These are phyloP conservation scores for Madurella mycetomatis DNA, from an alignment of 2,329 filamentous ascomycete genomes.

Conservation along the genomic window DNA sequence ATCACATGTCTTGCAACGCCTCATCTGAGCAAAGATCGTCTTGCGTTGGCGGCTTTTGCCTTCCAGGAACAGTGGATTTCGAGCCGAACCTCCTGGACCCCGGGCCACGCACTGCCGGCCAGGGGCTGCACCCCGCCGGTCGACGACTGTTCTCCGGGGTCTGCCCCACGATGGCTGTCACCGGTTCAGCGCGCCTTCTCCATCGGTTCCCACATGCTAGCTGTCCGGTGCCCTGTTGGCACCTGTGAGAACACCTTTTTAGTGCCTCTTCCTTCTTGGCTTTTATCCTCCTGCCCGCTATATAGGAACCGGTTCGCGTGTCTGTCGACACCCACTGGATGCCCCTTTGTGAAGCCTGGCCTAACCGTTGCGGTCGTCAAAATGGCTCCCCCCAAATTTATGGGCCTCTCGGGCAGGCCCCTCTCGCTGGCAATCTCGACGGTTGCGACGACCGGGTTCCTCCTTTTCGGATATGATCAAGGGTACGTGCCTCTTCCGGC, in stretches of 20 bases:
- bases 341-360: neutral
- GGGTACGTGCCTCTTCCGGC: conserved; percentile 31
- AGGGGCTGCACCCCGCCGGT: neutral
- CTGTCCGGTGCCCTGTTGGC: neutral
- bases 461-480: conserved; percentile 57
- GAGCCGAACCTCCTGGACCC: neutral
- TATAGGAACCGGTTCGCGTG: conserved; percentile 2
- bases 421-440: conserved; percentile 55
- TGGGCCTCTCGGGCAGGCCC: conserved; percentile 54
- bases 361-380: conserved; percentile 11
- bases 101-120: neutral
- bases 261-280: neutral
- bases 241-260: neutral
- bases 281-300: neutral
- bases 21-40: conserved; percentile 5
- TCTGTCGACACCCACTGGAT: neutral
- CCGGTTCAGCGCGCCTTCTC: conserved; percentile 2
- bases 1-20: conserved; percentile 6
- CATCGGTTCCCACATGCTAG: conserved; percentile 8
- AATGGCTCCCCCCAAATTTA: conserved; percentile 53
- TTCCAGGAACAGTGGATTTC: conserved; percentile 5
- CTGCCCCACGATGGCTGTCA: conserved; percentile 12
- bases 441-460: conserved; percentile 60
- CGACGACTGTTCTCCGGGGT: neutral
- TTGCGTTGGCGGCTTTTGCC: conserved; percentile 4